A percentile compares a stretch with the other conserved stretches of the same genome.
These are phyloP conservation scores for Leishmania major DNA, from an alignment of 208 protist genomes.

Conservation along the genomic window DNA sequence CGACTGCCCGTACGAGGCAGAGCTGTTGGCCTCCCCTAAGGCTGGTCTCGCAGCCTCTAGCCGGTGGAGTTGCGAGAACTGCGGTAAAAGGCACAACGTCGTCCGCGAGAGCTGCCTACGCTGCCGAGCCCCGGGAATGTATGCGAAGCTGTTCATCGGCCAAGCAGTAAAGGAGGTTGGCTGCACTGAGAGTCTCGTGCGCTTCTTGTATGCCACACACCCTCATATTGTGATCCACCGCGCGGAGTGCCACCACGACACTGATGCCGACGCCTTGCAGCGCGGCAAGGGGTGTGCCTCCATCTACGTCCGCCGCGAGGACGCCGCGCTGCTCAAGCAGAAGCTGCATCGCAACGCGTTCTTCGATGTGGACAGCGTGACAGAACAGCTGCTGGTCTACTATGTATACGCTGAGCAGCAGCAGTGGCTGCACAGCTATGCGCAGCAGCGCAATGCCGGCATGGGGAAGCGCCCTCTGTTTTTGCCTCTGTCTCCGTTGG, in stretches of 20 bases:
- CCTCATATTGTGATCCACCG: constrained; percentile 55
- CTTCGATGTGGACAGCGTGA: constrained; percentile 50
- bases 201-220: constrained; percentile 62
- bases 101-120: constrained; percentile 70
- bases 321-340: constrained; percentile 35
- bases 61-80: constrained; percentile 58
- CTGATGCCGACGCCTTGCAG: constrained; percentile 7
- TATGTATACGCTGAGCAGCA: constrained; percentile 71
- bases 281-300: constrained; percentile 59
- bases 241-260: constrained; percentile 48
- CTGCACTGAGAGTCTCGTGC: constrained; percentile 38
- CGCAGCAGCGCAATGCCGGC: constrained; percentile 10
- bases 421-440: constrained; percentile 53
- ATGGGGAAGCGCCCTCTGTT: constrained; percentile 13
- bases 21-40: constrained; percentile 36
- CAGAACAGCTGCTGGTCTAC: constrained; percentile 39
- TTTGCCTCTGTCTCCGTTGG: constrained; percentile 31
- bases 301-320: constrained; percentile 55
- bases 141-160: constrained; percentile 65
- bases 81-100: constrained; percentile 47
- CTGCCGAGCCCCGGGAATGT: constrained; percentile 42
- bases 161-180: constrained; percentile 61
- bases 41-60: constrained; percentile 50
- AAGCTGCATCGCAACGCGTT: constrained; percentile 71
- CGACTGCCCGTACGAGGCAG: constrained; percentile 29